phyloP scores from a whole-genome alignment of 495 filamentous ascomycete species.

The Elaphomyces granulatus region DNA sequence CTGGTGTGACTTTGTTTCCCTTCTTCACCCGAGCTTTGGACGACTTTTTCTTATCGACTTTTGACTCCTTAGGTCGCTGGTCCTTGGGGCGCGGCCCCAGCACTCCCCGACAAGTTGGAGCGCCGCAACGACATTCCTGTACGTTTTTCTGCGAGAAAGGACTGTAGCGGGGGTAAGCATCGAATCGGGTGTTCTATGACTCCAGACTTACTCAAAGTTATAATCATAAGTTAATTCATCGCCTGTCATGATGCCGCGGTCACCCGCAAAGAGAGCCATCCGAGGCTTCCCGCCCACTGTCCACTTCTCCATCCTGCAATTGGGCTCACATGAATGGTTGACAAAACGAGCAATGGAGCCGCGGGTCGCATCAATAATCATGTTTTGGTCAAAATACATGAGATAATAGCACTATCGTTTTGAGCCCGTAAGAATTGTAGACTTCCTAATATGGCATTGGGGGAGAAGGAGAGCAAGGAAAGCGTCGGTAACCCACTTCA shows the following conservation, averaged over 20 bases:
- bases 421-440: slow-evolving; percentile 7
- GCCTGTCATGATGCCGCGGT: slow-evolving; percentile 76
- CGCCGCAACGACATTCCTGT: slow-evolving; percentile 70
- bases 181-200: background rate
- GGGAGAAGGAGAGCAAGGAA: background rate
- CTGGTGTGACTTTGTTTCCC: slow-evolving; percentile 11
- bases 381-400: slow-evolving; percentile 96
- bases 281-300: slow-evolving; percentile 88
- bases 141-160: slow-evolving; percentile 71
- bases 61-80: slow-evolving; percentile 31
- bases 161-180: slow-evolving; percentile 8
- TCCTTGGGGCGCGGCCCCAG: slow-evolving; percentile 59
- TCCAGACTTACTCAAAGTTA: slow-evolving; percentile 63
- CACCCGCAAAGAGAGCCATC: slow-evolving; percentile 94
- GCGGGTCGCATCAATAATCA: slow-evolving; percentile 95
- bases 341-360: slow-evolving; percentile 95
- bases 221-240: slow-evolving; percentile 99
- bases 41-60: slow-evolving; percentile 19
- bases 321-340: slow-evolving; percentile 95
- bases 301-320: slow-evolving; percentile 95
- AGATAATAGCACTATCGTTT: slow-evolving; percentile 72
- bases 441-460: background rate
- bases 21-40: slow-evolving; percentile 21
- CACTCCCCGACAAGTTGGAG: slow-evolving; percentile 60
- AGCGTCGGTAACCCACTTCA: slow-evolving; percentile 45